Conservation (phyloP, 192 early-diverging fungal genomes). For the Coemansia sp. region DNA sequence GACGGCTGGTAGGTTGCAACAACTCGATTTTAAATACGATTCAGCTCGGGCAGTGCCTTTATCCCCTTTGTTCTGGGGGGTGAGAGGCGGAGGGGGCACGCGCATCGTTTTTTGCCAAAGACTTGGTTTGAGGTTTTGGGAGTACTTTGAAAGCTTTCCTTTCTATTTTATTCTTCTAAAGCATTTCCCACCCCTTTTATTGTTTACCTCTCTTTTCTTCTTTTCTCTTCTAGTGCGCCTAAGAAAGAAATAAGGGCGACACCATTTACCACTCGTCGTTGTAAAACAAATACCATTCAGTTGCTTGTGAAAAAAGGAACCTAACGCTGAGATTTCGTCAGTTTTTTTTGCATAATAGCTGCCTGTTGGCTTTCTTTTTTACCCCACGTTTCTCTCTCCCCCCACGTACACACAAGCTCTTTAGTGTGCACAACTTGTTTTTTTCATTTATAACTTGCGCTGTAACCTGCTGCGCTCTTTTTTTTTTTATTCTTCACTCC, state of each 20-base stretch:
- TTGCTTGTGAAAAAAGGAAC: background rate
- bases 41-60: constrained; percentile 17
- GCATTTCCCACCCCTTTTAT: background rate
- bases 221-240: constrained; percentile 3
- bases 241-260: background rate
- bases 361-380: background rate
- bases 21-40: constrained; percentile 18
- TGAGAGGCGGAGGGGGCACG: background rate
- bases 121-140: constrained; percentile 7
- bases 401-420: constrained; percentile 1
- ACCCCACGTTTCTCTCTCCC: constrained; percentile 1
- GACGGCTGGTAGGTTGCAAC: background rate
- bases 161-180: constrained; percentile 8
- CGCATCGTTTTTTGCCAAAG: background rate
- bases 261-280: background rate
- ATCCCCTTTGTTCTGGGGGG: background rate
- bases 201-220: constrained; percentile 3
- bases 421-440: constrained; percentile 7
- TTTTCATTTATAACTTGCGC: background rate
- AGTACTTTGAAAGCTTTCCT: background rate
- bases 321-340: background rate
- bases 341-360: background rate
- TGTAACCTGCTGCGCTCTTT: background rate
- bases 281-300: background rate
- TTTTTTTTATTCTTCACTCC: background rate